Conservation (phyloP, 23 red algal genomes). For the Gracilaria domingensis region DNA sequence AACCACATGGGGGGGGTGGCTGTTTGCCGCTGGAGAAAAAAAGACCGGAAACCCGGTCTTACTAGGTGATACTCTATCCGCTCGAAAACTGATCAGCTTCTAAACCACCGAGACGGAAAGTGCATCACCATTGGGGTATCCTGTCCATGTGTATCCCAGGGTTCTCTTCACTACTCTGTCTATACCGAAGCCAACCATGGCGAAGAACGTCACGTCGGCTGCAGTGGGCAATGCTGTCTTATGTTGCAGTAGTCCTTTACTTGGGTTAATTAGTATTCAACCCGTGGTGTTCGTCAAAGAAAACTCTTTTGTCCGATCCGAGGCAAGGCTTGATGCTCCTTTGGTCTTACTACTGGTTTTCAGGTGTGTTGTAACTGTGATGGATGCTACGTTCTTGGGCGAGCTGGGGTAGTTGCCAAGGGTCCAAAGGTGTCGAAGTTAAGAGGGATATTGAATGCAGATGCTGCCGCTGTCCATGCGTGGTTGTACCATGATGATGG, state of each 20-base stretch:
- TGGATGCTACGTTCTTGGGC: constrained; percentile 77
- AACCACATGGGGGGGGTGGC: too few species aligned
- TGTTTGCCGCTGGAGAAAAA: too few species aligned
- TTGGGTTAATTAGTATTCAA: constrained; percentile 93
- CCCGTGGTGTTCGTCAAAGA: constrained; percentile 98
- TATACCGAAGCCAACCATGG: neutral
- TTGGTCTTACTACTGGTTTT: constrained; percentile 95
- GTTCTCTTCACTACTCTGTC: neutral
- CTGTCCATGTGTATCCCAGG: neutral
- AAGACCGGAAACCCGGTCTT: too few species aligned
- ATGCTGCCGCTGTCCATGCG: constrained; percentile 88
- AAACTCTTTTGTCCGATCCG: constrained; percentile 76
- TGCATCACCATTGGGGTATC: neutral
- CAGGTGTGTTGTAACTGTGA: constrained; percentile 91
- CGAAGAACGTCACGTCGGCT: constrained; percentile 14
- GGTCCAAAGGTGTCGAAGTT: constrained; percentile 90
- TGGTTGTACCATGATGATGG: constrained; percentile 95
- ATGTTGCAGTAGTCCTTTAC: constrained; percentile 88
- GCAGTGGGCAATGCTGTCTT: constrained; percentile 64
- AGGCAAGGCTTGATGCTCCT: constrained; percentile 85
- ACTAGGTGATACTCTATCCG: too few species aligned
- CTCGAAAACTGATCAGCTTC: neutral
- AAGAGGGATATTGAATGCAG: constrained; percentile 50
- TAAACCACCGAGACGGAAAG: neutral
- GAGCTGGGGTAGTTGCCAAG: constrained; percentile 64